Base-by-base conservation (phyloP, 257 asterid genomes). In the Lycium barbarum region DNA sequence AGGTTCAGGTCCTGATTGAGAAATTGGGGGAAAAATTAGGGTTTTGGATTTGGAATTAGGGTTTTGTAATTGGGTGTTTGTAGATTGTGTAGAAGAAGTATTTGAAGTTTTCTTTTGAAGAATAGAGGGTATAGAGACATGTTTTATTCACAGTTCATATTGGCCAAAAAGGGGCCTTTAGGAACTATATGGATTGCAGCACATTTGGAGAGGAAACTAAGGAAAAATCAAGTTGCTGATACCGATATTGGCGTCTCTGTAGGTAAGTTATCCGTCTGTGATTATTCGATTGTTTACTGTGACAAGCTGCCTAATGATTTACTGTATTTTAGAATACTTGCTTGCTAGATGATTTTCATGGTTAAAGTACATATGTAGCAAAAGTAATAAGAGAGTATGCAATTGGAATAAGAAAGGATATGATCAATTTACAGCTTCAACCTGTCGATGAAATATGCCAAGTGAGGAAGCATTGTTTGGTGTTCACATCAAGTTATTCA, bases 111-210 rank as follows among this genome's bases (percentile, higher is more conserved):
- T 47, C 53, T 43, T n/a, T 8, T n/a, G 38, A n/a, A 8, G 62
- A 53, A 0, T 10, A 51, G 82, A 51, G 35, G 51, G 17, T 18
- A 76, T 63, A 79, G 83, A 63, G 90, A 91, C 47, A 96, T 96
- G 99, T 96, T 96, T 80, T 96, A 95, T 88, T 96, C 99, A 1
- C 99, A 96, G 87, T 96, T 96, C 84, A 96, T 96, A 89, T 89
- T 96, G 90, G 99, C 99, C 0, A 96, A 96, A 85, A 96, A 96
- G 96, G 99, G 99, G 76, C 99, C 99, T 35, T 70, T 96, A 22
- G 99, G 99, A 73, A 96, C 99, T 55, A 95, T 96, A 84, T 96
- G 99, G 99, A 96, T 96, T 66, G 99, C 99, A 12, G 99, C 99
- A 3, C 99, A 96, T 92, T 87, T 96, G 82, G 99, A 96, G 90